Evolutionary conservation across 164 flowering plant genomes (phyloP).

Genomic region (Paratinospora sagittata): DNA sequence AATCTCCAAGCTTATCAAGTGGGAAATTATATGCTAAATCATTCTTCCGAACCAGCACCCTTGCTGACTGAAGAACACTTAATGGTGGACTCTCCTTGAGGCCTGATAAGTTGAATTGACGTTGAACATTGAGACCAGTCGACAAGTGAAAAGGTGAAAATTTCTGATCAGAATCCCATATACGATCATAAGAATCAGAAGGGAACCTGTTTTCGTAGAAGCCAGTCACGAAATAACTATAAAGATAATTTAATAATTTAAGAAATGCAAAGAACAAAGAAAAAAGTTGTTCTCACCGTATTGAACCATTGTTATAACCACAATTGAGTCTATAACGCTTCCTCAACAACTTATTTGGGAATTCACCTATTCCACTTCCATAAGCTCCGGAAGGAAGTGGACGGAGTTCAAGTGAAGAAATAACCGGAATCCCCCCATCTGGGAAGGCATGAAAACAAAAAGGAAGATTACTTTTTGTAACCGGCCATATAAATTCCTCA

Average conservation of each 20-base stretch:
- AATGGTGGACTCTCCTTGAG: slow-evolving; percentile 54
- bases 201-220: slow-evolving; percentile 54
- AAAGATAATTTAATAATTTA: background rate
- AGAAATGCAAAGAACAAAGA: background rate
- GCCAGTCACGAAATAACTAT: slow-evolving; percentile 6
- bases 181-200: slow-evolving; percentile 67
- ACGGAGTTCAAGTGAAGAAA: slow-evolving; percentile 70
- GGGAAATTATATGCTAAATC: slow-evolving; percentile 48
- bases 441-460: slow-evolving; percentile 58
- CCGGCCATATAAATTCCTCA: slow-evolving; percentile 74
- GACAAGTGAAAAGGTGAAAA: slow-evolving; percentile 58
- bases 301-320: slow-evolving; percentile 50
- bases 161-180: slow-evolving; percentile 66
- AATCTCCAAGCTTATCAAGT: slow-evolving; percentile 49
- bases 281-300: slow-evolving; percentile 36
- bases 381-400: slow-evolving; percentile 71
- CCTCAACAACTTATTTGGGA: slow-evolving; percentile 36
- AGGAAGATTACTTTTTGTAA: slow-evolving; percentile 39
- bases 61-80: slow-evolving; percentile 62
- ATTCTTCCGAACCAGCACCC: slow-evolving; percentile 51
- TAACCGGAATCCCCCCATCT: slow-evolving; percentile 58
- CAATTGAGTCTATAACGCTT: slow-evolving; percentile 60
- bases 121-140: slow-evolving; percentile 34
- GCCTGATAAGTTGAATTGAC: slow-evolving; percentile 30
- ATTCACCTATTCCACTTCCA: slow-evolving; percentile 34